Percentiles rank a stretch among this genome's conserved stretches.
phyloP scores from a whole-genome alignment of 2,329 filamentous ascomycete species.

The Alternaria ventricosa region DNA sequence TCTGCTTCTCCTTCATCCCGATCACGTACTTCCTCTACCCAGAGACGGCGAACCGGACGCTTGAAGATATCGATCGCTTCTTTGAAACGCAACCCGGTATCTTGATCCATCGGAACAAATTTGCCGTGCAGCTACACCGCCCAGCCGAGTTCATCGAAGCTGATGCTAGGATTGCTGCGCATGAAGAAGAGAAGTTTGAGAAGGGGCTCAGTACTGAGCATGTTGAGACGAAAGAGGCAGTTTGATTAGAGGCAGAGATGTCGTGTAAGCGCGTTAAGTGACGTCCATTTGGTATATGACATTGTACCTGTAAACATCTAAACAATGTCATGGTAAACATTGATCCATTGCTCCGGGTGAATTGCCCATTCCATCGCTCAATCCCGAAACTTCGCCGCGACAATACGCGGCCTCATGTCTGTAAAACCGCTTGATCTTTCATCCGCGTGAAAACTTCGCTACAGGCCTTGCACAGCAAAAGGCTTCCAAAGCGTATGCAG shows the following conservation, averaged over 20 bases:
- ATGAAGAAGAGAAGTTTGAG: constrained; percentile 11
- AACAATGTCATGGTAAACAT: neutral
- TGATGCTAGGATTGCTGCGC: constrained; percentile 48
- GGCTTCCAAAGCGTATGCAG: neutral
- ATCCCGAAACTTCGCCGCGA: neutral
- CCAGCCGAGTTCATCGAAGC: constrained; percentile 58
- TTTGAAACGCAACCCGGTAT: constrained; percentile 47
- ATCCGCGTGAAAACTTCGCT: neutral
- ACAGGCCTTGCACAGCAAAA: neutral
- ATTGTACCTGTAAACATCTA: neutral
- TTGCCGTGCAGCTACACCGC: constrained; percentile 55
- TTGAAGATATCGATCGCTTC: constrained; percentile 59
- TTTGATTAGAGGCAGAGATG: constrained; percentile 11
- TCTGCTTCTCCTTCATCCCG: constrained; percentile 61
- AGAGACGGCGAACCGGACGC: constrained; percentile 55
- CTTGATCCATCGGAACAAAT: constrained; percentile 57
- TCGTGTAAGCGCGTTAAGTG: fast-evolving
- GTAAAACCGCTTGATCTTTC: neutral
- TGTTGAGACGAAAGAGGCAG: constrained; percentile 35
- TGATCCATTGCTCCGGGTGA: neutral
- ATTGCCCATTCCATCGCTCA: neutral
- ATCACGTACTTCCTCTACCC: constrained; percentile 61
- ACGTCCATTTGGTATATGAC: neutral
- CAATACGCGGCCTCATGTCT: neutral
- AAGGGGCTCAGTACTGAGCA: constrained; percentile 25